A percentile compares a stretch with the other conserved stretches of the same genome.
phyloP scores from a whole-genome alignment of 2,329 filamentous ascomycete species.

The Alternaria dauci region DNA sequence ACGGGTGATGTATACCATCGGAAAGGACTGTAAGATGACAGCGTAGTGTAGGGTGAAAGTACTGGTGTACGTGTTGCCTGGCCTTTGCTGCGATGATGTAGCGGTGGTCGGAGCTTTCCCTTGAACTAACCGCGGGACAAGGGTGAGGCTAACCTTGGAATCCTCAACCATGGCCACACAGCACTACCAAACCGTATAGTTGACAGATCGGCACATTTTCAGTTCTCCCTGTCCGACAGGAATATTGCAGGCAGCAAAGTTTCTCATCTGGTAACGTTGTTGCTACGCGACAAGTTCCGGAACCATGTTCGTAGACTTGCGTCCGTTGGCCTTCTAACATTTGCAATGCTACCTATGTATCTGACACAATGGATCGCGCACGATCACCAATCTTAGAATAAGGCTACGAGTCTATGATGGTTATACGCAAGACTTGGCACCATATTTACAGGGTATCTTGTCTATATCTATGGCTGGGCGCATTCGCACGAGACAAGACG shows the following conservation, averaged over 20 bases:
- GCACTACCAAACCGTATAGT: constrained; percentile 5
- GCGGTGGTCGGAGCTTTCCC: constrained; percentile 23
- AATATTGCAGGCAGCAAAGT: too few relatives aligned
- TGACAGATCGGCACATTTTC: neutral
- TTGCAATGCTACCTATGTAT: neutral
- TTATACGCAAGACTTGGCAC: neutral
- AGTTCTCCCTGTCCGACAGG: neutral
- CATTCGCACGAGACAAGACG: neutral
- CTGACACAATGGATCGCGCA: neutral
- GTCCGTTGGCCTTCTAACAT: neutral
- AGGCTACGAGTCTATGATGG: neutral
- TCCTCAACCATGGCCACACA: constrained; percentile 19
- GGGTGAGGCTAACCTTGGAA: constrained; percentile 22
- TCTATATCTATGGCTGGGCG: neutral
- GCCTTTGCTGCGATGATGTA: constrained; percentile 27
- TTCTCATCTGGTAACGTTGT: neutral
- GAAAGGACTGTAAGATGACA: constrained; percentile 29
- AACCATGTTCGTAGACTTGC: neutral
- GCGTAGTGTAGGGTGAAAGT: constrained; percentile 3
- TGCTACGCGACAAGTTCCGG: neutral
- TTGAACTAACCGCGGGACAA: constrained; percentile 13
- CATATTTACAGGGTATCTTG: neutral
- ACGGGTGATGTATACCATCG: constrained; percentile 2
- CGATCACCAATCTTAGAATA: neutral
- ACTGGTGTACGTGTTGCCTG: constrained; percentile 24